phyloP scores from a whole-genome alignment of 495 filamentous ascomycete genomes.

The Pyronema omphalodes region DNA sequence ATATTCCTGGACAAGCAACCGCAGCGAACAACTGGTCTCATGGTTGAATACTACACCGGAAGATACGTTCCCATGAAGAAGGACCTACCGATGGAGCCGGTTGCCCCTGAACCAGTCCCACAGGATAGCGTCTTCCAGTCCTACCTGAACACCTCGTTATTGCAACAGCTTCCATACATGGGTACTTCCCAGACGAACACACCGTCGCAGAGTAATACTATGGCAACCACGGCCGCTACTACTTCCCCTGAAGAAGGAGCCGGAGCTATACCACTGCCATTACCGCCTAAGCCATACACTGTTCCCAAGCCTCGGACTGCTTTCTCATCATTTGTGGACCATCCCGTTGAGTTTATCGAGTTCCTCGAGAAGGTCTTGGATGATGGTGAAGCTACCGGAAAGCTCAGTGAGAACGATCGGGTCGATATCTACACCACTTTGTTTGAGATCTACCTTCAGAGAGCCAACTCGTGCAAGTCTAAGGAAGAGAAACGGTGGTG shows the following conservation, averaged over 20 bases:
- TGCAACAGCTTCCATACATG: slow-evolving; percentile 52
- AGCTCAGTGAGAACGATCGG: slow-evolving; percentile 34
- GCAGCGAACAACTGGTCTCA: slow-evolving; percentile 57
- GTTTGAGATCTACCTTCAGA: slow-evolving; percentile 94
- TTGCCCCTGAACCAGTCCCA: slow-evolving; percentile 12
- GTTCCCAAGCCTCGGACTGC: slow-evolving; percentile 72
- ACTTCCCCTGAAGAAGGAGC: slow-evolving; percentile 25
- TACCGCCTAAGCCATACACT: slow-evolving; percentile 30
- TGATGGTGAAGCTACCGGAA: slow-evolving; percentile 29
- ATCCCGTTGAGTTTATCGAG: slow-evolving; percentile 70
- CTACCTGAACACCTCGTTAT: slow-evolving; percentile 18
- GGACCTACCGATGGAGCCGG: slow-evolving; percentile 30
- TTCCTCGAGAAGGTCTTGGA: slow-evolving; percentile 72
- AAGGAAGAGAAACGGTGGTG: slow-evolving; percentile 59
- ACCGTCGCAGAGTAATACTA: slow-evolving; percentile 26
- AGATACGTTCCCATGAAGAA: slow-evolving; percentile 51
- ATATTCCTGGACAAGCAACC: slow-evolving; percentile 75
- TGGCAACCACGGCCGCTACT: slow-evolving; percentile 10
- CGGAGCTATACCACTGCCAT: slow-evolving; percentile 11
- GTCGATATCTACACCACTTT: slow-evolving; percentile 83
- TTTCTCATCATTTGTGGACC: slow-evolving; percentile 92
- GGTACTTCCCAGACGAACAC: slow-evolving; percentile 31
- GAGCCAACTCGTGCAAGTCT: slow-evolving; percentile 47
- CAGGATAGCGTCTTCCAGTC: slow-evolving; percentile 19
- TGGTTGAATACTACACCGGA: slow-evolving; percentile 86